These are phyloP conservation scores for Heterobasidion irregulare DNA, from an alignment of 1,284 basidiomycete genomes.

Conservation along the genomic window DNA sequence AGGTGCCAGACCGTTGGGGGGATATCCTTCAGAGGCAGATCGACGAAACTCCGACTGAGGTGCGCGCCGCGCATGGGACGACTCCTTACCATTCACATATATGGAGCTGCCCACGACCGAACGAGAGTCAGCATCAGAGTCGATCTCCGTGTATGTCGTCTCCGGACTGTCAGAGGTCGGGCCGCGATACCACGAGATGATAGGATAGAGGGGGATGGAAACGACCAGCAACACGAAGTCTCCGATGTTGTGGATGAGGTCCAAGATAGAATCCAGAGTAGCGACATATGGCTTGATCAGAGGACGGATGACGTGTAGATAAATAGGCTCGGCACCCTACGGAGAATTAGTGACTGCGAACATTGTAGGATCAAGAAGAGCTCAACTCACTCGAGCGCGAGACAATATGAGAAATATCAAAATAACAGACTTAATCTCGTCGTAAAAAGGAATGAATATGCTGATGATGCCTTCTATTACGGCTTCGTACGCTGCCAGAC, in stretches of 20 bases:
- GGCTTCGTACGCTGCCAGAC: slow-evolving; percentile 56
- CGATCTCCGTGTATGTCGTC: not conserved
- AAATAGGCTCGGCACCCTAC: slow-evolving; percentile 75
- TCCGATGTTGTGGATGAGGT: slow-evolving; percentile 47
- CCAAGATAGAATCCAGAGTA: slow-evolving; percentile 52
- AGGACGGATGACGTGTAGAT: slow-evolving; percentile 64
- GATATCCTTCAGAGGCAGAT: too few relatives aligned
- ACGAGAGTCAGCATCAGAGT: slow-evolving; percentile 7
- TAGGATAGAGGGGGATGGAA: slow-evolving; percentile 42
- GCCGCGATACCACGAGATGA: slow-evolving; percentile 34
- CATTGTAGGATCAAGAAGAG: slow-evolving; percentile 1
- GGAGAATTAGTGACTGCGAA: slow-evolving; percentile 6
- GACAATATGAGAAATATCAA: slow-evolving; percentile 68
- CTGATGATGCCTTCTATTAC: slow-evolving; percentile 52
- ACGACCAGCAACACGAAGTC: slow-evolving; percentile 55
- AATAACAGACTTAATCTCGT: slow-evolving; percentile 64
- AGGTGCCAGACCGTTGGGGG: slow-evolving; percentile 3
- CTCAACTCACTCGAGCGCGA: slow-evolving; percentile 54
- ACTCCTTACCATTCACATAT: not conserved
- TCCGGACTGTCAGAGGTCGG: slow-evolving; percentile 10
- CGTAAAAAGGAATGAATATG: slow-evolving; percentile 71
- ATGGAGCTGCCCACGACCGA: not conserved
- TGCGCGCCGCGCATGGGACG: not conserved
- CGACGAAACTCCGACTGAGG: not conserved
- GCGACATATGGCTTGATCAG: slow-evolving; percentile 58